Base-by-base conservation (phyloP, 768 basidiomycete genomes). In the Tricholoma flavovirens region DNA sequence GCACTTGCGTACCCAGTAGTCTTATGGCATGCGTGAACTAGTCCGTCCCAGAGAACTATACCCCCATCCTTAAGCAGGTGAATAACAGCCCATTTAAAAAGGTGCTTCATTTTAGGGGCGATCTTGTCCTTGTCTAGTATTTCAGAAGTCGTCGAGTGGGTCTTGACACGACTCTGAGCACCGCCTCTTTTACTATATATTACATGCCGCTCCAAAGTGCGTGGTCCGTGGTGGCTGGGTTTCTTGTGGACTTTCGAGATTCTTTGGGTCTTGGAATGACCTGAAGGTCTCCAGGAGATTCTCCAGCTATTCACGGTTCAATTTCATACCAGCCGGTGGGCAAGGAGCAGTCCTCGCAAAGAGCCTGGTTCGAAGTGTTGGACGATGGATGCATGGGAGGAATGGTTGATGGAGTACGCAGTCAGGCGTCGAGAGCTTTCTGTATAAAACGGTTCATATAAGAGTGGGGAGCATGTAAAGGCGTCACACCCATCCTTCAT, bases 31-130 rank as follows among this genome's bases (percentile, higher is more conserved):
- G 74, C 65, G 9, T 76, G 74, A 12, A 74, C 71, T 3, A 84
- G 82, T 0, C 87, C 87, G 56, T 88, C 84, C 83, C 87, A 89
- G 3, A 88, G 67, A 1, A 90, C 75, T 56, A 91, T 82, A 54
- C 79, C 82, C n/a, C 90, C 90, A 56, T 90, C 88, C 54, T 82
- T 75, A 49, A 83, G 74, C 21, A 91, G 70, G 64, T 84, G 79
- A 17, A 81, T 72, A 52, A 91, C 73, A 0, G 85, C 84, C 74
- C 79, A 82, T 17, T 72, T 68, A 69, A 89, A 92, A 2, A 92
- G 75, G 8, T 86, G 77, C 63, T 88, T 89, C 68, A 82, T 79
- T 69, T 83, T 84, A 21, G 68, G 57, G 32, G 67, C 65, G 53
- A 67, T 53, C 60, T 70, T 61, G 51, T 72, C 67, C 24, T 64